Conservation (phyloP, 352 stramenopile species). For the Globisporangium heterothallicum region DNA sequence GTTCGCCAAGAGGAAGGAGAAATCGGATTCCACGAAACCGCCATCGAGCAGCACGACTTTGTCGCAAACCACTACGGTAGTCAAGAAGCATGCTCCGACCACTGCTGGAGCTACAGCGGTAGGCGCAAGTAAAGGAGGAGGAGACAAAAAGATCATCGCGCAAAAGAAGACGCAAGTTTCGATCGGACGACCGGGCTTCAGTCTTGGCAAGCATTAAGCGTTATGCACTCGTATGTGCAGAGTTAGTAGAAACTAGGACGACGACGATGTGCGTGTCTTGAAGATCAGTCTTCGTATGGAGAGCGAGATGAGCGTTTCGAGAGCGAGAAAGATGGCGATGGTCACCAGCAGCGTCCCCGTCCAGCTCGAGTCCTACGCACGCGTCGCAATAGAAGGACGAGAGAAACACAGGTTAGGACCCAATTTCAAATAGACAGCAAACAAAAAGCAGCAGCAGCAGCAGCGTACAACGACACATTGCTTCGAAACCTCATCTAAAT, state of each 20-base stretch:
- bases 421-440: not conserved
- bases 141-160: slow-evolving; percentile 46
- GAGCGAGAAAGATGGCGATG: slow-evolving; percentile 28
- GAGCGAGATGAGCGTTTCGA: slow-evolving; percentile 35
- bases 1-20: slow-evolving; percentile 15
- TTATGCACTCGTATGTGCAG: too few relatives aligned
- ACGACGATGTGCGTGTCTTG: slow-evolving; percentile 1
- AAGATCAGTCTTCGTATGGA: slow-evolving; percentile 23
- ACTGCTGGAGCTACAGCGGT: not conserved
- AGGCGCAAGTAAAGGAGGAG: slow-evolving; percentile 30
- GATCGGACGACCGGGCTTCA: slow-evolving; percentile 77
- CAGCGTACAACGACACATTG: slow-evolving; percentile 49
- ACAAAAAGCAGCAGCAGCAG: not conserved
- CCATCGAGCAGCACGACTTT: slow-evolving; percentile 57
- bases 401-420: not conserved
- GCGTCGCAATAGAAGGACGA: too few relatives aligned
- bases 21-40: slow-evolving; percentile 27
- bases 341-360: slow-evolving; percentile 26
- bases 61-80: too few relatives aligned
- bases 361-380: slow-evolving; percentile 40
- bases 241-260: too few relatives aligned
- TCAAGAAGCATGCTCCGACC: slow-evolving; percentile 3
- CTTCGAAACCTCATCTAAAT: slow-evolving; percentile 34
- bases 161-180: slow-evolving; percentile 75
- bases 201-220: slow-evolving; percentile 59